These are phyloP conservation scores for Lactarius sp. DNA, from an alignment of 768 basidiomycete species.

Conservation along the genomic window DNA sequence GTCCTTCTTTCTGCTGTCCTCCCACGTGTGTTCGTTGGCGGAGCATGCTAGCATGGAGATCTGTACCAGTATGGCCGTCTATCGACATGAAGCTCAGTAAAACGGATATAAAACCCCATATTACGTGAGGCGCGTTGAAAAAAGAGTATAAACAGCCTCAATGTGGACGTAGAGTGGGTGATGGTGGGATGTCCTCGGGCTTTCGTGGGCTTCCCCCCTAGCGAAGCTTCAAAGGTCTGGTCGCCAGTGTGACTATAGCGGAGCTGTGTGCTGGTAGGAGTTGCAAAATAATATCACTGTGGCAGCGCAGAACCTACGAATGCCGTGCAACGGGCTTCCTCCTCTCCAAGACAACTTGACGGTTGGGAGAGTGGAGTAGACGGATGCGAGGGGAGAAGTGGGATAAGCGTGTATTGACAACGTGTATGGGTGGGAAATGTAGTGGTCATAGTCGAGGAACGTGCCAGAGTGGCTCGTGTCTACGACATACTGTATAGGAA, in stretches of 20 bases:
- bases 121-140: slow-evolving; percentile 6
- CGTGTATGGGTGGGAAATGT: slow-evolving; percentile 15
- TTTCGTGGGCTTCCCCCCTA: neutral
- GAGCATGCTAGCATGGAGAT: slow-evolving; percentile 17
- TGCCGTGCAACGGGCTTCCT: neutral
- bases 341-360: neutral
- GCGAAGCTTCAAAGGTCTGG: neutral
- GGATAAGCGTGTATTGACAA: neutral
- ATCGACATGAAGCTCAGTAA: neutral
- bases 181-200: no score
- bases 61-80: neutral
- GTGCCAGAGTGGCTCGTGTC: slow-evolving; percentile 26
- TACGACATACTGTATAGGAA: slow-evolving; percentile 21
- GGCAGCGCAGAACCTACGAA: neutral
- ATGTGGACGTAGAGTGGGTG: neutral
- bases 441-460: slow-evolving; percentile 25
- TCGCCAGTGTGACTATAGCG: neutral
- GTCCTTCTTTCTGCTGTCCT: slow-evolving; percentile 10
- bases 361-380: neutral
- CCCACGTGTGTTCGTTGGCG: slow-evolving; percentile 10
- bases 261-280: neutral
- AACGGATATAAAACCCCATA: neutral
- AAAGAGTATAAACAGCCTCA: neutral
- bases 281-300: neutral
- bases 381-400: neutral